phyloP scores from a whole-genome alignment of 148 eudicot species.

The Cornus controversa region DNA sequence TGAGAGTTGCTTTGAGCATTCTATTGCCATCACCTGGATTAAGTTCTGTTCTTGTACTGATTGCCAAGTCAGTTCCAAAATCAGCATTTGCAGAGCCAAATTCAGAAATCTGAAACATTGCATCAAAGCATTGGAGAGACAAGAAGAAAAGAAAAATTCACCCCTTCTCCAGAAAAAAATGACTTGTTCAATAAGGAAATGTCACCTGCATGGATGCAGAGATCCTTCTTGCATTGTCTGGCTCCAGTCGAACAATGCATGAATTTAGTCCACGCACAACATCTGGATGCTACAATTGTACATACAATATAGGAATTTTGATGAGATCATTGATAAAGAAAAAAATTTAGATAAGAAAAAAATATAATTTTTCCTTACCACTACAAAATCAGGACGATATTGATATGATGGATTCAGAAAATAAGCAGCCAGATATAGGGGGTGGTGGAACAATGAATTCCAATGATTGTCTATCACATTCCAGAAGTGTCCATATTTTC shows the following conservation, averaged over 20 bases:
- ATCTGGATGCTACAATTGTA: conserved; percentile 66
- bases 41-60: conserved; percentile 85
- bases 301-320: background rate
- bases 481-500: conserved; percentile 82
- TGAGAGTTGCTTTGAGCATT: conserved; percentile 5
- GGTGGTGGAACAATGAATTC: conserved; percentile 64
- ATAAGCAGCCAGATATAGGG: conserved; percentile 86
- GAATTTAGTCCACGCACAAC: conserved; percentile 90
- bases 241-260: conserved; percentile 80
- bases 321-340: background rate
- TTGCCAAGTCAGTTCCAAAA: conserved; percentile 95
- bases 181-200: background rate
- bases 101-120: conserved; percentile 65
- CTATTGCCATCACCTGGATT: conserved; percentile 68
- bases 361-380: conserved; percentile 37
- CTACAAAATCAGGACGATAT: conserved; percentile 74
- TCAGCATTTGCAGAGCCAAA: conserved; percentile 93
- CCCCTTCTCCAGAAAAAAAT: background rate
- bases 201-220: conserved; percentile 89
- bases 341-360: background rate
- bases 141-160: background rate
- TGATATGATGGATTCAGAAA: conserved; percentile 81
- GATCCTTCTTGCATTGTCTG: conserved; percentile 67
- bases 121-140: conserved; percentile 4
- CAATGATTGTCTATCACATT: conserved; percentile 75